Conservation (phyloP, 352 stramenopile species). For the Phytopythium aichiense region DNA sequence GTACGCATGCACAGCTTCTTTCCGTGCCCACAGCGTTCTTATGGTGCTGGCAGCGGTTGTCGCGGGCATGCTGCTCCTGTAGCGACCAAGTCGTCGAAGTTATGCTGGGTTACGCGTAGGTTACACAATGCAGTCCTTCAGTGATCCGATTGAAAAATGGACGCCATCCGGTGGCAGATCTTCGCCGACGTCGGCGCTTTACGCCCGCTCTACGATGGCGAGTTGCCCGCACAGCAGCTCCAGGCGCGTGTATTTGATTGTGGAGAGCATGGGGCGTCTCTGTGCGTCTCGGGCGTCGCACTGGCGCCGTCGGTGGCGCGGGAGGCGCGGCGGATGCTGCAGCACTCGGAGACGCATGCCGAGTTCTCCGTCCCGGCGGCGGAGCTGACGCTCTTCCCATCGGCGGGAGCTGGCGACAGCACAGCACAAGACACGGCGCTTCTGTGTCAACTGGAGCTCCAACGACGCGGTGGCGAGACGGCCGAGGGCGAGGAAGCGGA, state of each 20-base stretch:
- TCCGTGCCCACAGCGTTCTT: constrained; percentile 7
- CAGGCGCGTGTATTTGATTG: background rate
- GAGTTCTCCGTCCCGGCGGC: constrained; percentile 22
- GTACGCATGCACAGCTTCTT: constrained; percentile 41
- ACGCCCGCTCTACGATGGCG: constrained; percentile 16
- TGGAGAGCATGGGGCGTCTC: background rate
- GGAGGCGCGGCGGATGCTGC: constrained; percentile 14
- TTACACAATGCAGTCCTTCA: too few relatives aligned
- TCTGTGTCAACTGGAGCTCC: constrained; percentile 29
- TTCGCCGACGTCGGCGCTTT: constrained; percentile 16
- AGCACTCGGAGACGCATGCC: background rate
- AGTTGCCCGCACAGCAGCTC: constrained; percentile 15
- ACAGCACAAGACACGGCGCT: constrained; percentile 11
- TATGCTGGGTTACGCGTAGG: constrained; percentile 10
- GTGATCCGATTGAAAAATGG: background rate
- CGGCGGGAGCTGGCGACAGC: background rate
- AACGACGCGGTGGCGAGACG: constrained; percentile 1
- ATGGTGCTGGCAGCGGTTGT: constrained; percentile 14
- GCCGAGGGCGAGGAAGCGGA: background rate
- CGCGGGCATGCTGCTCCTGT: constrained; percentile 17
- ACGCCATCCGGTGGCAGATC: constrained; percentile 29
- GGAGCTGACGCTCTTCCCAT: constrained; percentile 19
- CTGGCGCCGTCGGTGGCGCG: constrained; percentile 10
- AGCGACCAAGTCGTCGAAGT: constrained; percentile 2
- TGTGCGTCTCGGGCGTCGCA: background rate